Evolutionary conservation across 1,284 basidiomycete genomes (phyloP).

Genomic region (Pseudozyma tsukubaensis): DNA sequence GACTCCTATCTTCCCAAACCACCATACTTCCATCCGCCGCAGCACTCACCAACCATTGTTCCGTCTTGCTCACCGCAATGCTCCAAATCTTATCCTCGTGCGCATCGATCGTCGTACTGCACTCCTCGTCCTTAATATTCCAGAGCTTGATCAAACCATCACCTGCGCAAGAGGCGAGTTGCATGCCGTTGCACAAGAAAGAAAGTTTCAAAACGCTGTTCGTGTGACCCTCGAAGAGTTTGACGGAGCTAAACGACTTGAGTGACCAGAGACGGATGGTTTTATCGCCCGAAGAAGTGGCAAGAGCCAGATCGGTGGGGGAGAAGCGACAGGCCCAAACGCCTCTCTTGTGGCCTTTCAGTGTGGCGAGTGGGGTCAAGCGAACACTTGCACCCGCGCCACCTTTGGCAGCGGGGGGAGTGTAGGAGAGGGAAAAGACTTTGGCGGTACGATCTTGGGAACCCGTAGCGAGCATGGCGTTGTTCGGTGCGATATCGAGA

Average conservation of each 20-base stretch:
- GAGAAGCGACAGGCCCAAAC: slow-evolving; percentile 95
- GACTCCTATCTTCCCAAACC: slow-evolving; percentile 93
- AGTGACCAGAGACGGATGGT: slow-evolving; percentile 93
- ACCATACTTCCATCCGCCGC: slow-evolving; percentile 93
- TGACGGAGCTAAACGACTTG: slow-evolving; percentile 71
- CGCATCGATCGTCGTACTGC: slow-evolving; percentile 85
- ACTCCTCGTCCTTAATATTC: slow-evolving; percentile 89
- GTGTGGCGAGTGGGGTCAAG: slow-evolving; percentile 83
- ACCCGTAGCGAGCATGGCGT: slow-evolving; percentile 87
- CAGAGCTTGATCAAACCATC: slow-evolving; percentile 96
- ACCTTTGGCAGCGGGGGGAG: slow-evolving; percentile 64
- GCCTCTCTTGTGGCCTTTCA: slow-evolving; percentile 95
- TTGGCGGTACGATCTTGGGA: slow-evolving; percentile 97
- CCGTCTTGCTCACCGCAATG: slow-evolving; percentile 81
- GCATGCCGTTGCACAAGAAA: slow-evolving; percentile 85
- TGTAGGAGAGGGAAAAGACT: slow-evolving; percentile 82
- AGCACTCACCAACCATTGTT: slow-evolving; percentile 85
- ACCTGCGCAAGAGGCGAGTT: slow-evolving; percentile 87
- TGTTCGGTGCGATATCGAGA: slow-evolving; percentile 91
- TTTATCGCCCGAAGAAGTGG: slow-evolving; percentile 93
- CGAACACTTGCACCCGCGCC: slow-evolving; percentile 30
- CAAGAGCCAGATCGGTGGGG: slow-evolving; percentile 82
- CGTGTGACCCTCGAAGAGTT: slow-evolving; percentile 78
- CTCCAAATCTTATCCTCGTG: slow-evolving; percentile 96
- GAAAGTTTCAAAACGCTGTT: slow-evolving; percentile 94